A percentile compares a stretch with the other conserved stretches of the same genome.
Conservation (phyloP, 345 rosid genomes). For the Nasturtium officinale region DNA sequence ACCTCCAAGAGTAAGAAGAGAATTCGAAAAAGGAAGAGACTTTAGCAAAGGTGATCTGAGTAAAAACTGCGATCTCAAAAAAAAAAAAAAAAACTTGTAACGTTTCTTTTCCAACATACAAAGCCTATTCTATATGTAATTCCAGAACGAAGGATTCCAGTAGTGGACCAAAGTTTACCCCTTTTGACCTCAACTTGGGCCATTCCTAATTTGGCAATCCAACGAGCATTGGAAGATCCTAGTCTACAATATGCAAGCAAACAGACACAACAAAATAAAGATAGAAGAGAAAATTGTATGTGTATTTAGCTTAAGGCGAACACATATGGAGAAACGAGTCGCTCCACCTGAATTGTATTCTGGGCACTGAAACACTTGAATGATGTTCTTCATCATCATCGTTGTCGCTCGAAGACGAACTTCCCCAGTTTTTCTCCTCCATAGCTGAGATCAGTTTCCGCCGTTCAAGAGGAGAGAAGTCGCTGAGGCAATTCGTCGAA, state of each 20-base stretch:
- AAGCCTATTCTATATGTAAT: slow-evolving; percentile 72
- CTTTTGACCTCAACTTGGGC: slow-evolving; percentile 71
- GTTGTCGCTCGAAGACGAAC: slow-evolving; percentile 18
- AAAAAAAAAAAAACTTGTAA: background rate
- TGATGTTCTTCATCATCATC: slow-evolving; percentile 38
- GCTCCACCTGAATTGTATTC: slow-evolving; percentile 40
- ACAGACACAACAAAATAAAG: background rate
- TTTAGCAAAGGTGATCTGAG: background rate
- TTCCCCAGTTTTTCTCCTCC: slow-evolving; percentile 30
- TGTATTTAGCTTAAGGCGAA: background rate
- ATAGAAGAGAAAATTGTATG: background rate
- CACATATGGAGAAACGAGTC: background rate
- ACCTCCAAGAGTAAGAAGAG: slow-evolving; percentile 42
- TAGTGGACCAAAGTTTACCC: slow-evolving; percentile 80
- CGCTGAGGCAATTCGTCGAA: slow-evolving; percentile 3
- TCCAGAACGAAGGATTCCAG: slow-evolving; percentile 60
- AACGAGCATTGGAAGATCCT: slow-evolving; percentile 62
- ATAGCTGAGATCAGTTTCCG: background rate
- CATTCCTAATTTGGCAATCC: slow-evolving; percentile 59
- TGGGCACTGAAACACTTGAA: slow-evolving; percentile 21
- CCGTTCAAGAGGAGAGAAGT: background rate
- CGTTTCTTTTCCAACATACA: slow-evolving; percentile 52
- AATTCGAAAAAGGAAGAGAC: background rate
- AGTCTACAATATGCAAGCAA: slow-evolving; percentile 16
- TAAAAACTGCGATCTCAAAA: background rate